Evolutionary conservation across 805 yeast genomes (phyloP).

Genomic region (Lipomyces japonicus): DNA sequence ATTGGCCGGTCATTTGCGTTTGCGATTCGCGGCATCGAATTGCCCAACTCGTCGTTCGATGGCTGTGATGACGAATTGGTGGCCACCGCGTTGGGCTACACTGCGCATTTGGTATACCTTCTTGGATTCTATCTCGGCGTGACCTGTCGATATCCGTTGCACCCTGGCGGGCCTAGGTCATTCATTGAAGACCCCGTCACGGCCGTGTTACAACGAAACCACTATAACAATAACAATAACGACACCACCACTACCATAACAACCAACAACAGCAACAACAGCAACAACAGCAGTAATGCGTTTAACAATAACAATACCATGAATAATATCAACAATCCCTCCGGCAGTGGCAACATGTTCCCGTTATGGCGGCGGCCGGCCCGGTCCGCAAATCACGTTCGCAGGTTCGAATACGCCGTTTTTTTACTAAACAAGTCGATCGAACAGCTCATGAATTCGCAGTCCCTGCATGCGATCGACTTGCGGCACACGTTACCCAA

Average conservation of each 20-base stretch:
- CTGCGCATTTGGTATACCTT: constrained; percentile 43
- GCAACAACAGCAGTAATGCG: background rate
- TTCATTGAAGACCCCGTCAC: constrained; percentile 47
- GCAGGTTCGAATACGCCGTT: constrained; percentile 52
- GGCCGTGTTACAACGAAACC: constrained; percentile 42
- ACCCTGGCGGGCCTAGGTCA: constrained; percentile 47
- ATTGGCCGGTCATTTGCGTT: constrained; percentile 30
- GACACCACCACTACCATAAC: too few species aligned
- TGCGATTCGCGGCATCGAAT: constrained; percentile 38
- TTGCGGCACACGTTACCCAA: constrained; percentile 30
- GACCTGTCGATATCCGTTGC: constrained; percentile 50
- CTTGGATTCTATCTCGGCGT: constrained; percentile 44
- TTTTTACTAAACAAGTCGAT: constrained; percentile 46
- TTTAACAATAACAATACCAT: background rate
- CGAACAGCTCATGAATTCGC: constrained; percentile 43
- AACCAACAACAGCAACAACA: too few species aligned
- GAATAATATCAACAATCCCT: constrained; percentile 23
- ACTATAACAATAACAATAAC: constrained; percentile 19
- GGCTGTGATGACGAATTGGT: constrained; percentile 30
- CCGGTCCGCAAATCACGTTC: constrained; percentile 42
- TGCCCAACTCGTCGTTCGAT: constrained; percentile 32
- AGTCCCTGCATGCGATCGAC: constrained; percentile 28
- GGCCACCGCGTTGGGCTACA: constrained; percentile 47
- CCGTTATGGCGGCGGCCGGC: constrained; percentile 54
- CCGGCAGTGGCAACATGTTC: too few species aligned